Percentiles rank a stretch among this genome's conserved stretches.
phyloP scores from a whole-genome alignment of 345 rosid species.

The Aquilaria malaccensis region DNA sequence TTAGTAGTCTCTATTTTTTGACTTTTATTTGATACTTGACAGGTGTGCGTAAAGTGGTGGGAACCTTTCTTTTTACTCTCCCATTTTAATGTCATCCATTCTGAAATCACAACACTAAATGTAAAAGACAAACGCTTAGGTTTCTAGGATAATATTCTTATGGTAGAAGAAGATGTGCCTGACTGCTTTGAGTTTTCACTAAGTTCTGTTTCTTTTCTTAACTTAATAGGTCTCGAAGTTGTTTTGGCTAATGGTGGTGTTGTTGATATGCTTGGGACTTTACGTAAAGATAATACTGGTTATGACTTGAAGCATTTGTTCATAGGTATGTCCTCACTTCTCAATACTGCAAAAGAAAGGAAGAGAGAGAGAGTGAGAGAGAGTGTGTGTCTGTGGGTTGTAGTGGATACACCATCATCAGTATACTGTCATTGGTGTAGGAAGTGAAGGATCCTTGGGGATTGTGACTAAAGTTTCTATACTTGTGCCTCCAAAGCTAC shows the following conservation, averaged over 20 bases:
- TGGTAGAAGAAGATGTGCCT: too few relatives aligned
- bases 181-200: too few relatives aligned
- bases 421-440: slow-evolving; percentile 28
- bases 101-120: too few relatives aligned
- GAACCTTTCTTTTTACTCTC: too few relatives aligned
- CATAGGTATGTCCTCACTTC: slow-evolving; percentile 43
- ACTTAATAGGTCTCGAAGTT: slow-evolving; percentile 68
- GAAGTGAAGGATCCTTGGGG: slow-evolving; percentile 97
- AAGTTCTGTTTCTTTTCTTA: not conserved
- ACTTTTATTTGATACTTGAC: too few relatives aligned
- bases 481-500: slow-evolving; percentile 73
- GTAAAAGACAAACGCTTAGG: too few relatives aligned
- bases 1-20: too few relatives aligned
- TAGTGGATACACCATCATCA: slow-evolving; percentile 4
- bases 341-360: not conserved
- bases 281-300: slow-evolving; percentile 96
- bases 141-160: too few relatives aligned
- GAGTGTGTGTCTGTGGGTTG: not conserved
- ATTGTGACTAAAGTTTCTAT: slow-evolving; percentile 91
- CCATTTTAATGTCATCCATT: too few relatives aligned
- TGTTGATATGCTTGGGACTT: slow-evolving; percentile 88
- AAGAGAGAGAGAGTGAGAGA: too few relatives aligned
- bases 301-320: slow-evolving; percentile 94
- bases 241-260: slow-evolving; percentile 88
- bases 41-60: too few relatives aligned